Evolutionary conservation across 169 alveolate genomes (phyloP).

Genomic region (Cryptosporidium bovis): DNA sequence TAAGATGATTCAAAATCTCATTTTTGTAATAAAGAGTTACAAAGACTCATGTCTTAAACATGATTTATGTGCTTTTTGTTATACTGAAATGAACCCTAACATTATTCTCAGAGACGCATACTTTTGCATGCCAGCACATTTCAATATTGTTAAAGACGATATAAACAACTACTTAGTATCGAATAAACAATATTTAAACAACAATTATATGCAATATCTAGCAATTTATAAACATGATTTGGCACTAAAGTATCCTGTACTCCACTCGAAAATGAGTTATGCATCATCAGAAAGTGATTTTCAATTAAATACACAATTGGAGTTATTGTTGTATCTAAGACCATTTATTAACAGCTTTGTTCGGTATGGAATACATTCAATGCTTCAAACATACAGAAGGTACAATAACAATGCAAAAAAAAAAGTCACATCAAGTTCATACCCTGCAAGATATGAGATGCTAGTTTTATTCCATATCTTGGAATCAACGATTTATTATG

Average conservation of each 20-base stretch:
- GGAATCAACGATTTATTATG: slow-evolving; percentile 21
- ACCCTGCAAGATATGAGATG: slow-evolving; percentile 63
- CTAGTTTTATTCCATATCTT: slow-evolving; percentile 14
- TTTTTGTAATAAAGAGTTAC: background rate
- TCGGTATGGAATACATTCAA: slow-evolving; percentile 62
- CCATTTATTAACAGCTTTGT: slow-evolving; percentile 55
- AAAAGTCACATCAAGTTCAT: background rate
- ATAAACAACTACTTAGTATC: slow-evolving; percentile 9
- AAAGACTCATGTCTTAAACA: slow-evolving; percentile 2
- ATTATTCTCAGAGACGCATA: slow-evolving; percentile 1
- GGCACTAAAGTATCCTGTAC: slow-evolving; percentile 15
- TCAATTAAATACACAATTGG: slow-evolving; percentile 27
- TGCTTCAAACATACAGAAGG: slow-evolving; percentile 57
- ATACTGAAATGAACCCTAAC: background rate
- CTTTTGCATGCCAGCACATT: background rate
- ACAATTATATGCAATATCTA: slow-evolving; percentile 45
- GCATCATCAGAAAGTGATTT: too few relatives aligned
- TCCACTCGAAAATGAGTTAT: background rate
- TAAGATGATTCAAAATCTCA: background rate
- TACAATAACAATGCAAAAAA: slow-evolving; percentile 2
- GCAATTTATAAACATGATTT: slow-evolving; percentile 66
- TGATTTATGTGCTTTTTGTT: slow-evolving; percentile 20
- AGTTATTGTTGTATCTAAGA: slow-evolving; percentile 17
- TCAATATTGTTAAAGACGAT: background rate
- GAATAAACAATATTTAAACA: slow-evolving; percentile 25